phyloP scores from a whole-genome alignment of 495 filamentous ascomycete species.

The Pseudoneurospora amorphoporcata region DNA sequence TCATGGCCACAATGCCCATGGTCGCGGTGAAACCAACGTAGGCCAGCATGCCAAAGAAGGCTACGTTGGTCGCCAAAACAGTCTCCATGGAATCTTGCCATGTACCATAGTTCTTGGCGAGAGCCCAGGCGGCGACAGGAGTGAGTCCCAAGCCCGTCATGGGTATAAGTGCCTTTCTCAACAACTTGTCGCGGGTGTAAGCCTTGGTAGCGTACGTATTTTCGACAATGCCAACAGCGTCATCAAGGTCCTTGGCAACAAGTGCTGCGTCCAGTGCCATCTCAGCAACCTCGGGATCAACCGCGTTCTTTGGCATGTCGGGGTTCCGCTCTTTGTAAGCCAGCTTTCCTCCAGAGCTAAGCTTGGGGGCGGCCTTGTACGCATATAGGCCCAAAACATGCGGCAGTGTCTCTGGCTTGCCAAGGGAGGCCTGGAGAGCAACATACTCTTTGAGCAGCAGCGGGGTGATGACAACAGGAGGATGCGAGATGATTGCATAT shows the following conservation, averaged over 20 bases:
- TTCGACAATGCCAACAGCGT: slow-evolving; percentile 72
- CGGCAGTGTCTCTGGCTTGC: slow-evolving; percentile 62
- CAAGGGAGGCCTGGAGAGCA: slow-evolving; percentile 57
- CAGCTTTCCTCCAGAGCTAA: slow-evolving; percentile 45
- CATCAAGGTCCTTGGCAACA: slow-evolving; percentile 58
- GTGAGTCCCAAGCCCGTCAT: slow-evolving; percentile 35
- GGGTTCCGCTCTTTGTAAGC: slow-evolving; percentile 55
- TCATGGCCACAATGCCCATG: slow-evolving; percentile 72
- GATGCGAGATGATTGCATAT: slow-evolving; percentile 58
- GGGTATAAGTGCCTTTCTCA: slow-evolving; percentile 35
- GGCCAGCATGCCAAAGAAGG: slow-evolving; percentile 67
- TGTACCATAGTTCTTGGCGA: slow-evolving; percentile 49
- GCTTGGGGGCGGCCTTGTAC: slow-evolving; percentile 63
- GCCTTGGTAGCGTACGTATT: slow-evolving; percentile 64
- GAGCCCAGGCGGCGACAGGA: slow-evolving; percentile 58
- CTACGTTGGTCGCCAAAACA: slow-evolving; percentile 58
- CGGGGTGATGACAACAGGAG: slow-evolving; percentile 73
- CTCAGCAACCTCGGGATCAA: slow-evolving; percentile 55
- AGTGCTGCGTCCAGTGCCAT: slow-evolving; percentile 69
- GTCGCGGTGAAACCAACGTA: slow-evolving; percentile 71
- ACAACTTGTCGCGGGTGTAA: slow-evolving; percentile 55
- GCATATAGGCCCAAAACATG: slow-evolving; percentile 74
- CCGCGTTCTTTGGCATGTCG: slow-evolving; percentile 54
- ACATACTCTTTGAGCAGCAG: slow-evolving; percentile 59
- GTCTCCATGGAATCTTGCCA: slow-evolving; percentile 64